These are phyloP conservation scores for Neocucurbitaria cava DNA, from an alignment of 2,329 filamentous ascomycete genomes.

Conservation along the genomic window DNA sequence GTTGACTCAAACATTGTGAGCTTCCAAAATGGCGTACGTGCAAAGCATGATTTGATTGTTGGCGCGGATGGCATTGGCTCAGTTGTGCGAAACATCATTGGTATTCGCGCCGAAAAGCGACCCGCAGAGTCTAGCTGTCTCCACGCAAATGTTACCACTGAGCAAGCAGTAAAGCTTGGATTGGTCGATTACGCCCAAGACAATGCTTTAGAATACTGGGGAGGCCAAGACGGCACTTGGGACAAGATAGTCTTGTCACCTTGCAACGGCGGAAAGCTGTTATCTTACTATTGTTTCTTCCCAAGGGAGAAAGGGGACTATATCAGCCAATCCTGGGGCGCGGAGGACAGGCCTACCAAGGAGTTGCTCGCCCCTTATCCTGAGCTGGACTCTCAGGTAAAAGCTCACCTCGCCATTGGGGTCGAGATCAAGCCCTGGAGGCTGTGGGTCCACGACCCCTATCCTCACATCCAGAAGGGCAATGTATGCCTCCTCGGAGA, in stretches of 20 bases:
- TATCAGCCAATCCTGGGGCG: conserved; percentile 66
- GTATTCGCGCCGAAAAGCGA: conserved; percentile 66
- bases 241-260: conserved; percentile 76
- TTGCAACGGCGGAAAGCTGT: conserved; percentile 69
- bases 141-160: conserved; percentile 69
- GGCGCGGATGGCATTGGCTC: conserved; percentile 74
- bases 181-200: conserved; percentile 69
- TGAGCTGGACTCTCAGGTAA: conserved; percentile 64
- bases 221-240: conserved; percentile 66
- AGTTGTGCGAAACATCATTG: conserved; percentile 66
- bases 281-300: conserved; percentile 77
- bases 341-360: conserved; percentile 59
- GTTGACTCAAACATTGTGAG: conserved; percentile 49
- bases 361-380: conserved; percentile 68
- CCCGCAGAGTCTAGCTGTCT: conserved; percentile 68
- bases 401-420: conserved; percentile 65
- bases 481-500: conserved; percentile 68
- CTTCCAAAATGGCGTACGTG: conserved; percentile 57
- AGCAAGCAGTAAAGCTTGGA: conserved; percentile 64
- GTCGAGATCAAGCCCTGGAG: conserved; percentile 71
- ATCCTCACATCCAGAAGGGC: conserved; percentile 62
- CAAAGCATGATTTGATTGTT: conserved; percentile 65
- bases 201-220: conserved; percentile 73
- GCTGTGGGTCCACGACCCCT: conserved; percentile 68
- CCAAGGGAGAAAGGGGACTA: conserved; percentile 67